Evolutionary conservation across 305 asterid species (phyloP).

Genomic region (Rubia peregrina): DNA sequence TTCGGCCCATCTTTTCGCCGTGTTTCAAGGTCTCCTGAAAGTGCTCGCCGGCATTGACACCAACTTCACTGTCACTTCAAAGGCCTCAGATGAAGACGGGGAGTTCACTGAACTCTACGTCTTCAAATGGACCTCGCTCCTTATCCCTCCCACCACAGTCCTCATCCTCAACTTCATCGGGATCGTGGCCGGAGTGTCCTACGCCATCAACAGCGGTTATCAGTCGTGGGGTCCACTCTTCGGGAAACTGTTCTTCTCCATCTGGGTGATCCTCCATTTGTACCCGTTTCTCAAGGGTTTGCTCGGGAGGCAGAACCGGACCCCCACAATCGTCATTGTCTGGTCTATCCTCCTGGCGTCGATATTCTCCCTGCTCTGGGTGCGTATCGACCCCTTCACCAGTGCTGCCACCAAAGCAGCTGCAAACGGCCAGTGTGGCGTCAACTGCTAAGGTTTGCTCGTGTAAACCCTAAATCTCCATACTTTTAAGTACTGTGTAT

Average conservation of each 20-base stretch:
- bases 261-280: constrained; percentile 60
- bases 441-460: constrained; percentile 34
- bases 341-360: constrained; percentile 65
- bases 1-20: constrained; percentile 63
- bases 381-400: constrained; percentile 56
- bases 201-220: constrained; percentile 56
- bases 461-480: background rate
- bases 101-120: constrained; percentile 49
- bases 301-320: constrained; percentile 51
- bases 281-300: constrained; percentile 63
- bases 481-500: constrained; percentile 6
- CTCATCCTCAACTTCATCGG: constrained; percentile 52
- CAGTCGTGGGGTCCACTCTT: constrained; percentile 67
- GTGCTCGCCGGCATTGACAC: constrained; percentile 63
- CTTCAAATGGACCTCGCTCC: constrained; percentile 63
- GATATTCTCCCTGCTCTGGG: constrained; percentile 62
- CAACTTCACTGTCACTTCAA: constrained; percentile 58
- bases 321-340: constrained; percentile 59
- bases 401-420: constrained; percentile 30
- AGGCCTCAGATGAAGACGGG: constrained; percentile 58
- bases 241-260: constrained; percentile 47
- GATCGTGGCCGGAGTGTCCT: constrained; percentile 55
- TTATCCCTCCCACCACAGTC: constrained; percentile 63
- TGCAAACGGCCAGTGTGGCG: constrained; percentile 47
- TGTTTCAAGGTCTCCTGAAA: constrained; percentile 61